These are phyloP conservation scores for Cydonia oblonga DNA, from an alignment of 331 rosid genomes.

Conservation along the genomic window DNA sequence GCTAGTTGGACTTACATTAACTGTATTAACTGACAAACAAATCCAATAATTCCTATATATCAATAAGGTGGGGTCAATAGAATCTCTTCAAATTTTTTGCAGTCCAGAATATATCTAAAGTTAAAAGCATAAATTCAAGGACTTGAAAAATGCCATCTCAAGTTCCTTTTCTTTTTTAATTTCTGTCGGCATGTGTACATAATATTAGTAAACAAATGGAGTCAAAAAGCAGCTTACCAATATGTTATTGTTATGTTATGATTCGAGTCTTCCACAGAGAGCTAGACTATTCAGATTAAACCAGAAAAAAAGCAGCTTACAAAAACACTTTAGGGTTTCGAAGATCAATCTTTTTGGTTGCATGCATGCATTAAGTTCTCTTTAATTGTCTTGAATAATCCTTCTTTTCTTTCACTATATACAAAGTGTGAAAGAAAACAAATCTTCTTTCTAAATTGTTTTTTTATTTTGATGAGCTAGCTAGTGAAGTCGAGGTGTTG, in stretches of 20 bases:
- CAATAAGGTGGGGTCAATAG: neutral
- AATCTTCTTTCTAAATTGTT: neutral
- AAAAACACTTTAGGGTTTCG: neutral
- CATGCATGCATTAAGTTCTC: neutral
- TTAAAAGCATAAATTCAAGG: neutral
- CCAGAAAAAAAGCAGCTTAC: neutral
- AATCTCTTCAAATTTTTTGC: neutral
- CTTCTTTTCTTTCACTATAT: neutral
- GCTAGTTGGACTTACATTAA: neutral
- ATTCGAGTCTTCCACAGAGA: no score
- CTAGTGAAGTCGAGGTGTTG: neutral
- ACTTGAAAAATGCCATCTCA: neutral
- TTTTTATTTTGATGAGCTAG: neutral
- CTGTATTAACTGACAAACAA: constrained; percentile 5
- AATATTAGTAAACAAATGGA: neutral
- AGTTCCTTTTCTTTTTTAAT: neutral
- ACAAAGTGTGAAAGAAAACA: no score
- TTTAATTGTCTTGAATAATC: neutral
- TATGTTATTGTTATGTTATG: no score
- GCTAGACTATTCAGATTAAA: neutral
- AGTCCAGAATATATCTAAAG: neutral
- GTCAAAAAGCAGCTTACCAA: no score
- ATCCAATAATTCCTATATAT: neutral
- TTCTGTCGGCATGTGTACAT: neutral
- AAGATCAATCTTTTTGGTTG: neutral